Evolutionary conservation across 352 stramenopile species (phyloP), one percentile per base, ranked within the genome.

Genomic region (Globisporangium orthogonon): DNA sequence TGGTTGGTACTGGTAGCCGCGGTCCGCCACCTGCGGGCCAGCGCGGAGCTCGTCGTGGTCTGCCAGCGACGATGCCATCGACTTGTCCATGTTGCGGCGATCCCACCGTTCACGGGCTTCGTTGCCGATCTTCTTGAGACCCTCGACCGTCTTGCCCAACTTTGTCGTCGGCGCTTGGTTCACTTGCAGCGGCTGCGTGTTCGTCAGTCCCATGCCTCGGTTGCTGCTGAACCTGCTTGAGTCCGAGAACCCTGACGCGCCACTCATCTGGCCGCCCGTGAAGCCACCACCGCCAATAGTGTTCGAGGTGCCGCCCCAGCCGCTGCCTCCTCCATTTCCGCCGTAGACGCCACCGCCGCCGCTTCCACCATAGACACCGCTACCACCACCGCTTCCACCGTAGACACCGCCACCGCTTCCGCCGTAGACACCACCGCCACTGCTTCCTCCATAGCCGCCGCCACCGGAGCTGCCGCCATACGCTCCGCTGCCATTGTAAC

Each of bases 21-120:
- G 79, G 30, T 93, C 82, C 58, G 88, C 73, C 31, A 91, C 66
- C 35, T 83, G 66, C 7, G 74, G 68, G 0, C 78, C 81, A 7
- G 82, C 76, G n/a, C 69, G 77, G 44, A 93, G 61, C 50, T 93
- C 85, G 46, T 95, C 85, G 59, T 95, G 81, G 62, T 95, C 85
- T 41, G 85, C 83, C 17, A 95, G 67, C 10, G 85, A 95, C n/a
- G 81, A 88, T n/a, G 73, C 83, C 71, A 95, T 95, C 15, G 81
- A 91, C 67, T 93, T 93, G 66, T 95, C 85, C 78, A 95, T 92
- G 74, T 95, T 93, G 40, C 85, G 85, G 17, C 83, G 78, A 23
- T 95, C 83, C 83, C 83, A 95, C 31, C 83, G 87, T 39, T 95
- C 85, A 18, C 85, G 75, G 14, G 82, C 83, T 55, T 86, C 78